Percentiles rank a stretch among this genome's conserved stretches.
Conservation (phyloP, 2,329 filamentous ascomycete species). For the Cryphonectria radicalis region DNA sequence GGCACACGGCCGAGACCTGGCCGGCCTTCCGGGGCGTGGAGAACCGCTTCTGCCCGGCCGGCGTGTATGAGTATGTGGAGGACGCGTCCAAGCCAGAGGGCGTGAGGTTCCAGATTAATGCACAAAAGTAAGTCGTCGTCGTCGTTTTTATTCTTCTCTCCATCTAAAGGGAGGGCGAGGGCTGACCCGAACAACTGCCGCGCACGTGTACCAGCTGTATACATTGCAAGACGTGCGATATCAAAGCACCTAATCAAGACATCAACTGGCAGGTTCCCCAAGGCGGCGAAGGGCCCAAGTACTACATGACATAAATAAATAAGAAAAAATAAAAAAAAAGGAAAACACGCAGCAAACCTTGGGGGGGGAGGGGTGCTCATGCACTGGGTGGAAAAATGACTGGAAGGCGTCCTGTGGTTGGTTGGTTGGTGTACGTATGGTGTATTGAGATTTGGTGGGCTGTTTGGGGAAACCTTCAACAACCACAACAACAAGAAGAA, state of each 20-base stretch:
- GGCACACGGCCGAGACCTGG: slow-evolving; percentile 81
- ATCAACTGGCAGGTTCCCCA: slow-evolving; percentile 98
- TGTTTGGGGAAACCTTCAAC: no score
- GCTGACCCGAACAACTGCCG: slow-evolving; percentile 40
- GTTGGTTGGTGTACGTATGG: background rate
- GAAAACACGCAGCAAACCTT: no score
- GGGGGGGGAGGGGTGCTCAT: background rate
- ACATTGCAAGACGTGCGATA: slow-evolving; percentile 99
- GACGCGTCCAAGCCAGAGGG: slow-evolving; percentile 84
- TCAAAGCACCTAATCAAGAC: slow-evolving; percentile 95
- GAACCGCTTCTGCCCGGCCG: slow-evolving; percentile 95
- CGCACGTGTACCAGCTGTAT: no score
- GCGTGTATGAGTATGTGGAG: slow-evolving; percentile 97
- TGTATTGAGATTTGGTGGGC: background rate
- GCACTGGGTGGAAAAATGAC: background rate
- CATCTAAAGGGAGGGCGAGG: background rate
- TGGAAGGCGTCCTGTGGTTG: background rate
- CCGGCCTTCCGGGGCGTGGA: slow-evolving; percentile 90
- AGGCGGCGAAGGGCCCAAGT: slow-evolving; percentile 79
- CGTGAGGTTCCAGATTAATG: slow-evolving; percentile 95
- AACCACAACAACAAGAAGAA: background rate
- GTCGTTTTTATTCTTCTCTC: background rate
- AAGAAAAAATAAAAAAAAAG: background rate
- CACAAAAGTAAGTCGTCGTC: slow-evolving; percentile 79
- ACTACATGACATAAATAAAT: slow-evolving; percentile 66